Evolutionary conservation across 129 eudicot genomes (phyloP).

Genomic region (Pseudognaphalium luteoalbum): DNA sequence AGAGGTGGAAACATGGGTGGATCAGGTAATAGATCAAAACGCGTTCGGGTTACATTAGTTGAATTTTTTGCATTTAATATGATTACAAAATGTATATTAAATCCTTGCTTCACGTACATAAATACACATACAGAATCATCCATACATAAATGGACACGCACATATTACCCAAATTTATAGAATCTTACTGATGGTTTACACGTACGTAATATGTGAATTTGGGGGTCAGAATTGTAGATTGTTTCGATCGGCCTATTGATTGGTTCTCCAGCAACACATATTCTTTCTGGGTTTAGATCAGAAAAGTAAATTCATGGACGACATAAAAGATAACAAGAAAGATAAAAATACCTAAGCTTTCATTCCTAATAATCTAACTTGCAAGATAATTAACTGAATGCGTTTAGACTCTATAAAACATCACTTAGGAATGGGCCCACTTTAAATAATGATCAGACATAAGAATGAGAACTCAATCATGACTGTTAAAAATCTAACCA

Average conservation of each 20-base stretch:
- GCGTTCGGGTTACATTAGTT: background rate
- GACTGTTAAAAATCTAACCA: background rate
- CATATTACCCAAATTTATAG: background rate
- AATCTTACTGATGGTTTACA: background rate
- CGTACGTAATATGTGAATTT: background rate
- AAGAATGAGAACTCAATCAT: conserved; percentile 11
- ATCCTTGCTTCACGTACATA: background rate
- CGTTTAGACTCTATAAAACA: background rate
- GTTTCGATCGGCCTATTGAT: background rate
- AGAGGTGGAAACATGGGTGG: conserved; percentile 9
- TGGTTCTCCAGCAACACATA: background rate
- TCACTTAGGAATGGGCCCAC: background rate
- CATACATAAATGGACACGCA: background rate
- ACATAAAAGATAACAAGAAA: background rate
- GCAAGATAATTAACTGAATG: background rate
- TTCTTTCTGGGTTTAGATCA: background rate
- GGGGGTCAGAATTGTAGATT: background rate
- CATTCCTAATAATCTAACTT: conserved; percentile 6
- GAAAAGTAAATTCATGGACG: background rate
- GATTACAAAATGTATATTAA: too few species aligned
- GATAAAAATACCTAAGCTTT: background rate
- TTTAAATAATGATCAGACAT: background rate
- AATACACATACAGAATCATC: background rate
- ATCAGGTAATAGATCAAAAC: background rate
- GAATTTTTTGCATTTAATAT: too few species aligned